A percentile compares a stretch with the other conserved stretches of the same genome.
Conservation (phyloP, 2,329 filamentous ascomycete genomes). For the Chaetomiaceae sp. region DNA sequence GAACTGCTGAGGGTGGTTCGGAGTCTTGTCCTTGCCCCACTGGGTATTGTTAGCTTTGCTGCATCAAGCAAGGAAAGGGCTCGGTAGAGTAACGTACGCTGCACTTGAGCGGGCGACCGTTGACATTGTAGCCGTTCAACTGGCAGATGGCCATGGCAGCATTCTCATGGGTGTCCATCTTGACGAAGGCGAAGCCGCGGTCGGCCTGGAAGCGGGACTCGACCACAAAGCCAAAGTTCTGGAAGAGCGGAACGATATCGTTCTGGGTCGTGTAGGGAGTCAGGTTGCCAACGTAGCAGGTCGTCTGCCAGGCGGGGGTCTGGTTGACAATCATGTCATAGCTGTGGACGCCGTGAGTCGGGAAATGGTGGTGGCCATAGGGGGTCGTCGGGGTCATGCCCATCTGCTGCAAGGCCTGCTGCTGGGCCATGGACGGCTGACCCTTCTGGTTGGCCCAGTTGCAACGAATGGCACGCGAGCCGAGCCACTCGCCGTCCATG, state of each 20-base stretch:
- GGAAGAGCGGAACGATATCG: constrained; percentile 94
- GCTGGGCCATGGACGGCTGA: constrained; percentile 97
- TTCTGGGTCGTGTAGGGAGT: constrained; percentile 97
- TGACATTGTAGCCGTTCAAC: constrained; percentile 95
- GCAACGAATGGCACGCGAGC: constrained; percentile 94
- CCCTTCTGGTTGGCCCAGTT: constrained; percentile 99
- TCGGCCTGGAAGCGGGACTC: constrained; percentile 98
- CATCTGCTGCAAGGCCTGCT: constrained; percentile 95
- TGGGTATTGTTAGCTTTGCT: constrained; percentile 35
- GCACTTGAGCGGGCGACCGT: constrained; percentile 94
- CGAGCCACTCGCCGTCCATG: constrained; percentile 99
- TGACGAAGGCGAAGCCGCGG: constrained; percentile 96
- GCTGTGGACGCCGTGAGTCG: constrained; percentile 91
- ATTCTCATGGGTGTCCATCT: constrained; percentile 98
- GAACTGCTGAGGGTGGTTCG: constrained; percentile 65
- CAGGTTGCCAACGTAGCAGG: constrained; percentile 94
- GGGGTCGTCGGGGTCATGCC: constrained; percentile 96
- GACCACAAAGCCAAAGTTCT: constrained; percentile 96
- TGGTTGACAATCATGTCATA: constrained; percentile 96
- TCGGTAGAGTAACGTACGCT: constrained; percentile 89
- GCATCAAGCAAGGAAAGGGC: neutral
- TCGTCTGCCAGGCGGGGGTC: constrained; percentile 97
- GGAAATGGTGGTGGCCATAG: constrained; percentile 96
- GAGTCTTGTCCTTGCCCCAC: constrained; percentile 99
- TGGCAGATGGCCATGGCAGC: constrained; percentile 98